These are phyloP conservation scores for Metschnikowia arizonensis DNA, from an alignment of 805 yeast genomes.

Conservation along the genomic window DNA sequence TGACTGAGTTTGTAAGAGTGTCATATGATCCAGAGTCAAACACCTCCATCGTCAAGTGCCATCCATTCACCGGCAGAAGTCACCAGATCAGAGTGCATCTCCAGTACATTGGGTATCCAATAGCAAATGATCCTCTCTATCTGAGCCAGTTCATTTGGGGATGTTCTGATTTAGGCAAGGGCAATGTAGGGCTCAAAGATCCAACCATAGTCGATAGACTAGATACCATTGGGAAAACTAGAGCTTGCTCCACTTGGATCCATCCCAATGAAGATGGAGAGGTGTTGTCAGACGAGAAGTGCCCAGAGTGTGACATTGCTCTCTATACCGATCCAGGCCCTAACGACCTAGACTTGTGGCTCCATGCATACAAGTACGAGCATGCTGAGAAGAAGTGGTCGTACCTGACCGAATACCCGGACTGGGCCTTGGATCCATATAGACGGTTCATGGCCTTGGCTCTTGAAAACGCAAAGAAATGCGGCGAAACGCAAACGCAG, in stretches of 20 bases:
- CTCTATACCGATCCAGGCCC: conserved; percentile 86
- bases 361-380: conserved; percentile 83
- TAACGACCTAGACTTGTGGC: conserved; percentile 81
- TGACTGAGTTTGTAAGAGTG: conserved; percentile 62
- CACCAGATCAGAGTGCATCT: conserved; percentile 94
- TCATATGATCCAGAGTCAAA: conserved; percentile 57
- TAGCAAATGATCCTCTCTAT: conserved; percentile 88
- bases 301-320: conserved; percentile 65
- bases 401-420: conserved; percentile 71
- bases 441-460: conserved; percentile 69
- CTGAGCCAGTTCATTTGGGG: conserved; percentile 85
- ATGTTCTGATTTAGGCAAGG: conserved; percentile 52
- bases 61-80: conserved; percentile 88
- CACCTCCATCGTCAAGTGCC: conserved; percentile 72
- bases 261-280: conserved; percentile 64
- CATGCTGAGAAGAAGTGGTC: conserved; percentile 60
- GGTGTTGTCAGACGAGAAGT: conserved; percentile 50
- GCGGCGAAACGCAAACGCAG: conserved; percentile 80
- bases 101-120: conserved; percentile 84
- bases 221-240: conserved; percentile 66
- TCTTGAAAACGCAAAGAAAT: conserved; percentile 69
- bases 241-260: conserved; percentile 65
- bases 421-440: conserved; percentile 71
- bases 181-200: conserved; percentile 45
- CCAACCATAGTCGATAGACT: conserved; percentile 46